Percentiles rank a stretch among this genome's conserved stretches.
Conservation (phyloP, 1,284 basidiomycete species). For the Erythrobasidium hasegawianum region DNA sequence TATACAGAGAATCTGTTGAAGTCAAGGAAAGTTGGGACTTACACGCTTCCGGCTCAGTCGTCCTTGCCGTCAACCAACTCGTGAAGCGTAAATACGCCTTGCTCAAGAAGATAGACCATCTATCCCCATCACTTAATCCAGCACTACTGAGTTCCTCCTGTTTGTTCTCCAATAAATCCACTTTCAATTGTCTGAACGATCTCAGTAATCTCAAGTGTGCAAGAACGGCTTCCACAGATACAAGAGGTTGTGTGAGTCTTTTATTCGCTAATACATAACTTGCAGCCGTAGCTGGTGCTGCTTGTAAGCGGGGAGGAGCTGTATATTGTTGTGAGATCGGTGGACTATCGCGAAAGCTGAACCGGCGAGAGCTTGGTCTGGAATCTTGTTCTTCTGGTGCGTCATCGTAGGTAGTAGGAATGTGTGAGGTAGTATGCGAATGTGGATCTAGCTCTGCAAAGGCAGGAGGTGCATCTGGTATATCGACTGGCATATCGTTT, state of each 20-base stretch:
- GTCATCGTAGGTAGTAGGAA: too few species aligned
- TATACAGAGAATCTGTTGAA: too few species aligned
- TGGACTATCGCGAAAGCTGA: background rate
- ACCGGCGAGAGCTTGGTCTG: background rate
- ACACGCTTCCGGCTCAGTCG: slow-evolving; percentile 26
- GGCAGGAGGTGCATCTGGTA: too few species aligned
- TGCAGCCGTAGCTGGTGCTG: slow-evolving; percentile 6
- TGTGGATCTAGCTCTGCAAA: too few species aligned
- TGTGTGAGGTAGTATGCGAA: too few species aligned
- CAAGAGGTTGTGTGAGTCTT: slow-evolving; percentile 16
- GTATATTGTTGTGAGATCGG: background rate
- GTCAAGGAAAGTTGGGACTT: too few species aligned
- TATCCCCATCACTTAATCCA: slow-evolving; percentile 19
- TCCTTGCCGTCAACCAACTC: slow-evolving; percentile 14
- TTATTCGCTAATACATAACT: slow-evolving; percentile 19
- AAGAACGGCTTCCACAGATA: slow-evolving; percentile 13
- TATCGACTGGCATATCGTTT: too few species aligned
- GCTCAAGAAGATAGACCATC: slow-evolving; percentile 23
- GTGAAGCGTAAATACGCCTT: slow-evolving; percentile 18
- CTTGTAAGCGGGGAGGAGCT: background rate
- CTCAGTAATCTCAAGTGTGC: slow-evolving; percentile 14
- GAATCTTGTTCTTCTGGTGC: too few species aligned
- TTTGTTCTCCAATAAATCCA: slow-evolving; percentile 3
- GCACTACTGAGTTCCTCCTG: slow-evolving; percentile 18
- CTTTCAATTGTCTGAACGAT: slow-evolving; percentile 14